Evolutionary conservation across 2,329 filamentous ascomycete species (phyloP), one percentile per base, ranked within the genome.

Genomic region (Colletotrichum cereale): DNA sequence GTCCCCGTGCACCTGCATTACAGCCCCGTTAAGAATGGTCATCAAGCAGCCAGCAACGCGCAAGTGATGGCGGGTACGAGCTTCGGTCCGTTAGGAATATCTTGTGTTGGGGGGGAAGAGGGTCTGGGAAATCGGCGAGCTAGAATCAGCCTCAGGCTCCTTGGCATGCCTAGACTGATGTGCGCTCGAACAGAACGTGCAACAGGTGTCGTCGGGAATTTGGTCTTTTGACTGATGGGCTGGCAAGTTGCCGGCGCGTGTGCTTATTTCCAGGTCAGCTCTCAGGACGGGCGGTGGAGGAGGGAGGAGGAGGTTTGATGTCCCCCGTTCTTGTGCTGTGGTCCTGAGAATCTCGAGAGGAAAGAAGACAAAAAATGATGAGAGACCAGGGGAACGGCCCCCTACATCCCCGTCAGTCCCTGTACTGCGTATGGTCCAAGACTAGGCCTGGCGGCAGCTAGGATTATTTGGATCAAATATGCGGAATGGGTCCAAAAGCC

Each of bases 401-500:
- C 60, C 65, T 72, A 61, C 65, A 64, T 68, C 65, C 58, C 65
- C 53, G 65, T 61, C 34, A 55, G 58, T 64, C 52, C 58, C 68
- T 62, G 56, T 67, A n/a, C n/a, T n/a, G n/a, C n/a, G n/a, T n/a
- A 61, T 34, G 55, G 48, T 60, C 62, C 67, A 67, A 63, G 69
- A 72, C 69, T 64, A 68, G 68, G 69, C 61, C 70, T 57, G 70
- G 70, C 70, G 61, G 70, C 70, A 71, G 63, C 70, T 71, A 72
- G 67, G 65, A 53, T 66, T 71, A n/a, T 66, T 57, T 71, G 61
- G 66, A 72, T 68, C 66, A 56, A 70, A 72, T 72, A 58, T 71
- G 62, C 67, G 67, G 52, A 71, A 62, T 71, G 67, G 70, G 62
- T 53, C 67, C 61, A 55, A 60, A 57, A n/a, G 44, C 44, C 58